These are phyloP conservation scores for Diplodia seriata DNA, from an alignment of 2,329 filamentous ascomycete species.

Conservation along the genomic window DNA sequence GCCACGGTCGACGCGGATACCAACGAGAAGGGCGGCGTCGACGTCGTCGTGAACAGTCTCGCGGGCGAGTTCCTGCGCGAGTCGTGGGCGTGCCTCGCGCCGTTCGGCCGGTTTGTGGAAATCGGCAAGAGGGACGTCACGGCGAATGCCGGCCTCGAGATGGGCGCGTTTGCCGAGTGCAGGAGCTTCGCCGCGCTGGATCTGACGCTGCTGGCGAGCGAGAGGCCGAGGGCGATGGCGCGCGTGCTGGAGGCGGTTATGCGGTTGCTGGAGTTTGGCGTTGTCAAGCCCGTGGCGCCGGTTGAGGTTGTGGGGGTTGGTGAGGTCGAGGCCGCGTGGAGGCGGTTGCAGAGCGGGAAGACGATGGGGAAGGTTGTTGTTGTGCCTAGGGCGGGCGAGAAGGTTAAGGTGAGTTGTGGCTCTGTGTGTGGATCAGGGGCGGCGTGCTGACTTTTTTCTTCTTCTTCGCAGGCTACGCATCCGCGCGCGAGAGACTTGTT, in stretches of 20 bases:
- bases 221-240: constrained; percentile 14
- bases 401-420: constrained; percentile 36
- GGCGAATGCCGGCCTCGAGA: constrained; percentile 28
- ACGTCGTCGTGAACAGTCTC: constrained; percentile 46
- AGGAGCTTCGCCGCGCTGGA: constrained; percentile 33
- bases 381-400: constrained; percentile 36
- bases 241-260: constrained; percentile 26
- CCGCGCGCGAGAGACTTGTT: constrained; percentile 26
- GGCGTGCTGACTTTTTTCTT: not conserved
- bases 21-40: constrained; percentile 38
- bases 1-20: constrained; percentile 36
- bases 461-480: constrained; percentile 13
- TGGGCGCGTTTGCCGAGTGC: constrained; percentile 35
- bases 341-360: constrained; percentile 35
- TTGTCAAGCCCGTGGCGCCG: constrained; percentile 12
- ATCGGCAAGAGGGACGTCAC: constrained; percentile 35
- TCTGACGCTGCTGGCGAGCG: constrained; percentile 16
- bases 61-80: constrained; percentile 40
- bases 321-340: constrained; percentile 35
- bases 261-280: constrained; percentile 26
- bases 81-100: constrained; percentile 41
- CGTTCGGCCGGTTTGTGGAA: constrained; percentile 43
- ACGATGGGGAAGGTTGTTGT: constrained; percentile 37
- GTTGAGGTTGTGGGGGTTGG: constrained; percentile 35
- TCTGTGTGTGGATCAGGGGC: not conserved